Evolutionary conservation across 2,329 filamentous ascomycete genomes (phyloP), one percentile per base, ranked within the genome.

Genomic region (Hypoxylon sp.): DNA sequence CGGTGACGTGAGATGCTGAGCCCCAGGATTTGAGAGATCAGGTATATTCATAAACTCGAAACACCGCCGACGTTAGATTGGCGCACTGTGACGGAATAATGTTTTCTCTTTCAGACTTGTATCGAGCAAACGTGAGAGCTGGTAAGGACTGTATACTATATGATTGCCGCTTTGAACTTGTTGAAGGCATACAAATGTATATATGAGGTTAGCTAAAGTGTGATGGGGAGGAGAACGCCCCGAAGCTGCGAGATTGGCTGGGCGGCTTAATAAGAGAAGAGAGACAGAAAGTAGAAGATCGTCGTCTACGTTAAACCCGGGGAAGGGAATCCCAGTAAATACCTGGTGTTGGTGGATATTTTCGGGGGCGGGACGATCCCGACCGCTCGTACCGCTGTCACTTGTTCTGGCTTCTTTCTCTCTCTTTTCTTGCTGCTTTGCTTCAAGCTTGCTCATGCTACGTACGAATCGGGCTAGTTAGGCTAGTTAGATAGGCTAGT

Each of bases 281-380:
- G 63, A 46, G n/a, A 52, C 28, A 51, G 50, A 46, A 48, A 38
- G 59, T 46, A 9, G 48, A 67, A 51, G 63, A 64, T 69, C 63
- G 51, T 61, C 60, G 57, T 56, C 52, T 55, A 57, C 34, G 60
- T 69, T 69, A 69, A 67, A 69, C 67, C 67, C 67, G 67, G 67
- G 67, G 67, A 69, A 69, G 61, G 57, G 49, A 55, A 67, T 63
- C 67, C 63, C 38, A 61, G 67, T 65, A 64, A 64, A 67, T 65
- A 53, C 23, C 32, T 21, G 56, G 38, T 43, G 63, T 50, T 61
- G 57, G 53, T 61, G 60, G 60, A 62, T 69, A 69, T 69, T 67
- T 56, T 69, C 60, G 60, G 63, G 60, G 60, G 63, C 63, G 64
- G 67, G 60, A 64, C 64, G 63, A 67, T 69, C 64, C 67, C 67